Percentiles rank a stretch among this genome's conserved stretches.
Evolutionary conservation across 306 rosid species (phyloP).

Genomic region (Begonia masoniana): DNA sequence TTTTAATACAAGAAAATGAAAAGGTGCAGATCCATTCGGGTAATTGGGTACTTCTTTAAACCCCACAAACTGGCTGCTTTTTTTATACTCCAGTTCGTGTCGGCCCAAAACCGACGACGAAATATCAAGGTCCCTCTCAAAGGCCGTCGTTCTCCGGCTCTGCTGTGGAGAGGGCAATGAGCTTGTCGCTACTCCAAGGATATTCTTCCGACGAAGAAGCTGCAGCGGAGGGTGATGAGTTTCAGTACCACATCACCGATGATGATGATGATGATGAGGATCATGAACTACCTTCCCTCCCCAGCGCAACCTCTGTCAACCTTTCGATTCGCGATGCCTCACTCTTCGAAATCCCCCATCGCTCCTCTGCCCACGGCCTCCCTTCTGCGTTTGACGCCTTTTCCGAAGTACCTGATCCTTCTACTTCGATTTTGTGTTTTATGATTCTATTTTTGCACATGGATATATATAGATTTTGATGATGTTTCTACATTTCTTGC

Average conservation of each 20-base stretch:
- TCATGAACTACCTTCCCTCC: background rate
- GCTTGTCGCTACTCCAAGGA: constrained; percentile 74
- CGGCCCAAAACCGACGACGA: too few relatives aligned
- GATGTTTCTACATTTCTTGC: background rate
- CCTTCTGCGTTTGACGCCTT: constrained; percentile 89
- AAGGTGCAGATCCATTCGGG: too few relatives aligned
- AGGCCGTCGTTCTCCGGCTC: background rate
- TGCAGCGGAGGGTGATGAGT: constrained; percentile 3
- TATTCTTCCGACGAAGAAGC: constrained; percentile 46
- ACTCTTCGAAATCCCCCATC: constrained; percentile 45
- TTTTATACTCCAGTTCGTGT: too few relatives aligned
- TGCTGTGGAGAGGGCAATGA: constrained; percentile 27
- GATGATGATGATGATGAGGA: constrained; percentile 16
- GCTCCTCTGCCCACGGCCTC: constrained; percentile 41
- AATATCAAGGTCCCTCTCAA: too few relatives aligned
- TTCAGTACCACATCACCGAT: constrained; percentile 20
- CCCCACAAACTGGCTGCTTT: too few relatives aligned
- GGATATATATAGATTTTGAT: background rate
- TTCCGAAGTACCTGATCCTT: constrained; percentile 48
- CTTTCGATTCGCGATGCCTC: constrained; percentile 50
- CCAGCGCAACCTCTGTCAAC: constrained; percentile 13
- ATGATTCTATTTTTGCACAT: background rate
- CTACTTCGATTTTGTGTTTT: background rate
- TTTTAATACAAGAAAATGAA: too few relatives aligned
- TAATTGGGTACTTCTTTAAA: too few relatives aligned